Conservation (phyloP, 345 rosid species). For the Sisymbrium altissimum region DNA sequence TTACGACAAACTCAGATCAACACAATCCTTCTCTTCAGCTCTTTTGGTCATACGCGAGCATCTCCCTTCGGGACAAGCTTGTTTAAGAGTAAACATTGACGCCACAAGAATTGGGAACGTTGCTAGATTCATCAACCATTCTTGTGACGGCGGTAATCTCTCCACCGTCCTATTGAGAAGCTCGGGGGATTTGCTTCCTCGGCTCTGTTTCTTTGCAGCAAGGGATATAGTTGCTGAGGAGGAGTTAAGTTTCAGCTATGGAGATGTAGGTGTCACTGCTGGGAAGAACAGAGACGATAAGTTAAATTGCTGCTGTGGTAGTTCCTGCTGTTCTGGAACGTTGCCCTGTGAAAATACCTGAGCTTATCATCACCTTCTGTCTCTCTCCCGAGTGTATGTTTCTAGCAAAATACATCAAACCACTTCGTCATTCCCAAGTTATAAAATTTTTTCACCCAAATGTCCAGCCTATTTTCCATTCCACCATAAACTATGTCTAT, state of each 20-base stretch:
- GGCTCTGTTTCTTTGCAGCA: slow-evolving; percentile 79
- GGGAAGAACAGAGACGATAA: slow-evolving; percentile 37
- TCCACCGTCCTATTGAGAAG: slow-evolving; percentile 56
- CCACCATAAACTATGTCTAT: too few species aligned
- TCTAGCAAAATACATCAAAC: background rate
- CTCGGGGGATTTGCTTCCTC: slow-evolving; percentile 62
- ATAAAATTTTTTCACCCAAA: too few species aligned
- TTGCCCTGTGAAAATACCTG: slow-evolving; percentile 74
- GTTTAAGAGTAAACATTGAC: slow-evolving; percentile 78
- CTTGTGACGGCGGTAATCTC: slow-evolving; percentile 86
- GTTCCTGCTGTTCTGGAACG: slow-evolving; percentile 60
- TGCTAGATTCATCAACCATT: slow-evolving; percentile 83
- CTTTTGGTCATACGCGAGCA: slow-evolving; percentile 88
- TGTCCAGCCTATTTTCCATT: too few species aligned
- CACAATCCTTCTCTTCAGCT: slow-evolving; percentile 49
- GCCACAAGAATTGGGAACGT: slow-evolving; percentile 77
- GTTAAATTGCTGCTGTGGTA: slow-evolving; percentile 65
- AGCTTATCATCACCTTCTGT: background rate
- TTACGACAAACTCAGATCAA: slow-evolving; percentile 59
- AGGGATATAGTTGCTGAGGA: slow-evolving; percentile 56
- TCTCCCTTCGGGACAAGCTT: slow-evolving; percentile 83
- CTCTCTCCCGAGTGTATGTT: background rate
- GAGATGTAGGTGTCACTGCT: slow-evolving; percentile 42
- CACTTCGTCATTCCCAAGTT: background rate
- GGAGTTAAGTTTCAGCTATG: slow-evolving; percentile 82